Evolutionary conservation across 2,329 filamentous ascomycete genomes (phyloP), one percentile per base, ranked within the genome.

Genomic region (Atkinsonella hypoxylon): DNA sequence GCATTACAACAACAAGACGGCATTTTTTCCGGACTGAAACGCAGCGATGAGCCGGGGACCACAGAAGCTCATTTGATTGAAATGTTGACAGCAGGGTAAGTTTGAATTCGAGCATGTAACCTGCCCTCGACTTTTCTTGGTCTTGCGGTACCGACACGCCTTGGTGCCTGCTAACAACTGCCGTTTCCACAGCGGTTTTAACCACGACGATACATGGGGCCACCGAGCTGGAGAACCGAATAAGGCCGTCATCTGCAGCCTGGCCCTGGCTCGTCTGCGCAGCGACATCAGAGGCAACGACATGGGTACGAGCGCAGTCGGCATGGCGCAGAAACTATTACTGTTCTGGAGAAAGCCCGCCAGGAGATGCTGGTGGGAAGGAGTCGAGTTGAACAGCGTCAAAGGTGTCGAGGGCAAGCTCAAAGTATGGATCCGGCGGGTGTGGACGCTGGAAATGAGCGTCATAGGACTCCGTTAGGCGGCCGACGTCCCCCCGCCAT

Each of bases 371-470:
- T 98, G 93, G 93, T 98, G 93, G 93, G 93, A 98, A 67, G 93
- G 93, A 22, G 86, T 98, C 38, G 90, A 97, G 66, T 75, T 98
- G 43, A 81, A 93, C 17, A 77, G 87, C 57, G 87, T 98, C 12
- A 89, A 94, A 47, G 93, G 93, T 13, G 85, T 97, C 8, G 82
- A 95, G 48, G 91, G 90, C 48, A 88, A 84, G 65, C 76, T 98
- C 58, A 98, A 98, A 71, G 89, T 98, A 52, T 98, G 93, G 93
- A 97, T 98, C 65, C 79, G 93, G 63, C 81, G 93, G 61, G 93
- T 98, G 53, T 98, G 93, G 93, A 98, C 93, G 53, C 77, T 98
- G 53, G 93, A 98, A 75, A 98, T 98, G 88, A 93, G 87, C 65
- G 88, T 93, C 50, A 93, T 94, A 66, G 88, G 88, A 51, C 75